These are phyloP conservation scores for Yarrowia sp. DNA, from an alignment of 805 yeast genomes.

Conservation along the genomic window DNA sequence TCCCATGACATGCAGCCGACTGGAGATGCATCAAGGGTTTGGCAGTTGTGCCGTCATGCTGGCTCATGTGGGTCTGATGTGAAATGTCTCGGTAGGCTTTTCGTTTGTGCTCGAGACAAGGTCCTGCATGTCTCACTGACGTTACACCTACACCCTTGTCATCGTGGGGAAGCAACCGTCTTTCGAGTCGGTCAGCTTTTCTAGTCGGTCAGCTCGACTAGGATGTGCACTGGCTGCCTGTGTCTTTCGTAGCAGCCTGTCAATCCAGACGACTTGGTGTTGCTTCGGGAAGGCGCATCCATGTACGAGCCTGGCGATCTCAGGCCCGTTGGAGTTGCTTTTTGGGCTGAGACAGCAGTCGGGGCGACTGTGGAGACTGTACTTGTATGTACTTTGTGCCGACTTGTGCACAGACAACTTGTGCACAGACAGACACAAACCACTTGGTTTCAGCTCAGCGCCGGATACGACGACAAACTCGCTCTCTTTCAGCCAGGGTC, in stretches of 20 bases:
- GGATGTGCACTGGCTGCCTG: too few relatives aligned
- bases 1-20: too few relatives aligned
- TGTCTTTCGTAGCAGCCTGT: background rate
- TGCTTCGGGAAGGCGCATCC: constrained; percentile 24
- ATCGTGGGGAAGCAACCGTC: constrained; percentile 14
- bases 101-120: background rate
- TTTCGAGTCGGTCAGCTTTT: too few relatives aligned
- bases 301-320: constrained; percentile 2
- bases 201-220: too few relatives aligned
- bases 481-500: background rate
- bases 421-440: too few relatives aligned
- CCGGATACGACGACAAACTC: too few relatives aligned
- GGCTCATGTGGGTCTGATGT: background rate
- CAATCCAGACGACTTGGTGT: background rate
- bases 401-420: too few relatives aligned
- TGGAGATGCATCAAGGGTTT: background rate
- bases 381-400: too few relatives aligned
- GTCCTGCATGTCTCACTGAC: constrained; percentile 7
- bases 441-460: too few relatives aligned
- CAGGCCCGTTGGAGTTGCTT: constrained; percentile 19
- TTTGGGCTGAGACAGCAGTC: background rate
- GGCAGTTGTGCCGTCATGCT: background rate
- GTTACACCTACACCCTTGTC: constrained; percentile 15
- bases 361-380: constrained; percentile 1
- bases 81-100: background rate